Percentiles rank a stretch among this genome's conserved stretches.
These are phyloP conservation scores for Elaeis oleifera DNA, from an alignment of 202 grass and related monocot species.

Conservation along the genomic window DNA sequence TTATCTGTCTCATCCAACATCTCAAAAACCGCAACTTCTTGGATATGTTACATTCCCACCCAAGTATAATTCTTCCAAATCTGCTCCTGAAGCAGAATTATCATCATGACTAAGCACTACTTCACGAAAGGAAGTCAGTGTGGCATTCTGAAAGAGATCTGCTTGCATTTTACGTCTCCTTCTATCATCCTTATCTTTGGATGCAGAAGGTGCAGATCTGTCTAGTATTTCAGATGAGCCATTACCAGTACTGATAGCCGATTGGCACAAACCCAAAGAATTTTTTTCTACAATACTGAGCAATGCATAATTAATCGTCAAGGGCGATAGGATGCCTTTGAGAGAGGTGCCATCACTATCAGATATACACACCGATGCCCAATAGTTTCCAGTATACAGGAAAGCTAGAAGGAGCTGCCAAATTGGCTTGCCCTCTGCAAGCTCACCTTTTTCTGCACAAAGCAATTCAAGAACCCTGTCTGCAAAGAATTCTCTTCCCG, in stretches of 20 bases:
- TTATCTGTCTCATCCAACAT: constrained; percentile 88
- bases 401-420: constrained; percentile 93
- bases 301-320: constrained; percentile 58
- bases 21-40: constrained; percentile 89
- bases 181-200: constrained; percentile 31
- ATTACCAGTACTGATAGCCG: constrained; percentile 8
- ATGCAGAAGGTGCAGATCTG: constrained; percentile 12
- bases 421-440: constrained; percentile 48
- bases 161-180: constrained; percentile 42
- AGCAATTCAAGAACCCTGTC: constrained; percentile 56
- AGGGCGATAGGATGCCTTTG: constrained; percentile 64
- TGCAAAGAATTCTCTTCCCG: constrained; percentile 38
- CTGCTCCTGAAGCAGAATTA: constrained; percentile 29
- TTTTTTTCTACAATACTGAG: constrained; percentile 40
- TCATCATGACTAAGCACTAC: constrained; percentile 38
- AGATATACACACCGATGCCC: constrained; percentile 46
- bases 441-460: constrained; percentile 27
- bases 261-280: constrained; percentile 22
- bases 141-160: constrained; percentile 43
- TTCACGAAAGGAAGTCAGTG: constrained; percentile 46
- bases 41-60: constrained; percentile 36
- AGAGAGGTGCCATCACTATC: constrained; percentile 34
- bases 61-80: constrained; percentile 75
- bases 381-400: constrained; percentile 50
- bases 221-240: neutral